Conservation (phyloP, 2,329 filamentous ascomycete genomes). For the Shiraia bambusicola region DNA sequence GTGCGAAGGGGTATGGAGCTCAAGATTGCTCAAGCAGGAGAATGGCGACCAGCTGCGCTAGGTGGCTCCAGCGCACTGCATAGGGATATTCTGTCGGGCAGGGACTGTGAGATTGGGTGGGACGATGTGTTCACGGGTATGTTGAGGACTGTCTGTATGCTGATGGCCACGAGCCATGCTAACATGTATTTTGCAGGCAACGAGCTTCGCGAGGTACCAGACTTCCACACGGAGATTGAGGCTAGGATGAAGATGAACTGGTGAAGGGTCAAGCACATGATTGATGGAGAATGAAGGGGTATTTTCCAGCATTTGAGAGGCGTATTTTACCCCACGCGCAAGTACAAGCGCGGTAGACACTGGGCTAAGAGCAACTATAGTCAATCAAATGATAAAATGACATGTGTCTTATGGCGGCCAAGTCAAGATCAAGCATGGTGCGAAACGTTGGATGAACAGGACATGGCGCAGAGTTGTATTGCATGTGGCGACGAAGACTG, state of each 20-base stretch:
- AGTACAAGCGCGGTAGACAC: neutral
- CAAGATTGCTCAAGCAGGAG: constrained; percentile 77
- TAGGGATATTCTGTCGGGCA: constrained; percentile 82
- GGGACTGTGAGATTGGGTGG: constrained; percentile 79
- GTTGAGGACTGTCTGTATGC: constrained; percentile 17
- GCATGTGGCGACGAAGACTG: neutral
- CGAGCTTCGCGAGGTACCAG: constrained; percentile 68
- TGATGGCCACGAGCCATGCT: constrained; percentile 7
- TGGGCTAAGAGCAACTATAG: neutral
- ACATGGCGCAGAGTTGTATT: too few species aligned
- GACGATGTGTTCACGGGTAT: constrained; percentile 86
- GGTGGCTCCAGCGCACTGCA: constrained; percentile 70
- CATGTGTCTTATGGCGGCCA: neutral
- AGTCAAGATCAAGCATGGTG: too few species aligned
- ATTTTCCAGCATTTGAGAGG: neutral
- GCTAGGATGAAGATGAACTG: constrained; percentile 78
- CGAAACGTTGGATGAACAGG: too few species aligned
- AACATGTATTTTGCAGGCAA: constrained; percentile 51
- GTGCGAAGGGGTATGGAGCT: constrained; percentile 93
- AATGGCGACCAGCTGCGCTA: constrained; percentile 75
- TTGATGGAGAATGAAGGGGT: neutral
- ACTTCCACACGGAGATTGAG: constrained; percentile 93
- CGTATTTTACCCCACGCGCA: neutral
- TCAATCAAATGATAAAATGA: neutral
- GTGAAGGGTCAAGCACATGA: constrained; percentile 23